Evolutionary conservation across 1,284 basidiomycete genomes (phyloP).

Genomic region (Cystobasidium pallidum): DNA sequence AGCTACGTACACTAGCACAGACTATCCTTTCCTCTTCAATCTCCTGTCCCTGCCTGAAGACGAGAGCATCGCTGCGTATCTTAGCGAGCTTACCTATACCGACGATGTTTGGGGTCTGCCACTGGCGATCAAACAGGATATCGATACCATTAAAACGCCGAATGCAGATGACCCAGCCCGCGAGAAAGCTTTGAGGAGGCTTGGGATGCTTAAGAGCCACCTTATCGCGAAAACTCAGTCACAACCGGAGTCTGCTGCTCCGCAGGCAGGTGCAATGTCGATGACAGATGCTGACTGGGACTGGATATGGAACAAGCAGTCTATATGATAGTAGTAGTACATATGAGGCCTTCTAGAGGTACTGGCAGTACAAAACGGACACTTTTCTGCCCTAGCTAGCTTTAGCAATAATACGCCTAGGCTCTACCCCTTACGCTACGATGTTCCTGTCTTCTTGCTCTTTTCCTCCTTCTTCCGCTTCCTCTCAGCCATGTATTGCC

Average conservation of each 20-base stretch:
- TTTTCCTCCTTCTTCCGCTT: constrained; percentile 48
- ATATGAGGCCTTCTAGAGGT: background rate
- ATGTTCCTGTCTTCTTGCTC: constrained; percentile 16
- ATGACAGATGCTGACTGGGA: constrained; percentile 27
- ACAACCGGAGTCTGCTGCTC: too few species aligned
- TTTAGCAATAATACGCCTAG: too few species aligned
- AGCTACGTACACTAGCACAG: background rate
- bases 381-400: too few species aligned
- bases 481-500: constrained; percentile 50
- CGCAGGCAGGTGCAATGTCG: background rate
- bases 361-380: too few species aligned
- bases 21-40: constrained; percentile 33
- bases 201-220: constrained; percentile 37
- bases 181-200: constrained; percentile 28
- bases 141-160: constrained; percentile 15
- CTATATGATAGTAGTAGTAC: background rate
- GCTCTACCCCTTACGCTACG: background rate
- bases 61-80: constrained; percentile 27
- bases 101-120: constrained; percentile 44
- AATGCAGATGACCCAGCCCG: background rate
- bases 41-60: constrained; percentile 32
- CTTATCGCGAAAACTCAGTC: background rate
- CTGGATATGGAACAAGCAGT: constrained; percentile 9
- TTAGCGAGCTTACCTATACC: constrained; percentile 31
- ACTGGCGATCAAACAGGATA: constrained; percentile 23